phyloP scores from a whole-genome alignment of 441 rosid species.

The Caryocar brasiliense region DNA sequence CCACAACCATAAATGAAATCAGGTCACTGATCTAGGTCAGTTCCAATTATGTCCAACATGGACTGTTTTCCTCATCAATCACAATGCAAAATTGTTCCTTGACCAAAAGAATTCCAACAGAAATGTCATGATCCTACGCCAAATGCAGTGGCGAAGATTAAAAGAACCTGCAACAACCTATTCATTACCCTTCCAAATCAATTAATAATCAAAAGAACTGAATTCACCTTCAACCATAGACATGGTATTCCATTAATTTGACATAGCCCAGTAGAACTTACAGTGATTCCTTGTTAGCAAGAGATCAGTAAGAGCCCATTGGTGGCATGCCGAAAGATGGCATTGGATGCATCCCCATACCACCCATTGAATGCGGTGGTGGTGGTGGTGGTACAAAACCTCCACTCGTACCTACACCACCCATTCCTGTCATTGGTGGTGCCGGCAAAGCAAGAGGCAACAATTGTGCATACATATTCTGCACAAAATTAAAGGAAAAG shows the following conservation, averaged over 20 bases:
- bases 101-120: background rate
- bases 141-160: background rate
- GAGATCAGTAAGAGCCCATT: constrained; percentile 68
- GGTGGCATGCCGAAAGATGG: constrained; percentile 93
- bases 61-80: background rate
- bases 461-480: constrained; percentile 98
- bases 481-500: constrained; percentile 15
- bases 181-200: background rate
- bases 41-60: background rate
- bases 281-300: background rate
- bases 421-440: constrained; percentile 97
- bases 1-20: constrained; percentile 6
- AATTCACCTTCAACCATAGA: background rate
- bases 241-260: no score
- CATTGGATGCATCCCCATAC: constrained; percentile 91
- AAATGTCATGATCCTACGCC: background rate
- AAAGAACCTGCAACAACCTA: no score
- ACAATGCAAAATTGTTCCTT: background rate
- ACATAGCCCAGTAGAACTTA: no score
- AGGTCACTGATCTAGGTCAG: no score
- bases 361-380: constrained; percentile 72
- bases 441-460: constrained; percentile 95
- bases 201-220: background rate
- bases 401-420: constrained; percentile 56
- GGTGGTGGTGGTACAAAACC: constrained; percentile 60